phyloP scores from a whole-genome alignment of 202 grass and related monocot genomes.

The Alloteropsis angusta region DNA sequence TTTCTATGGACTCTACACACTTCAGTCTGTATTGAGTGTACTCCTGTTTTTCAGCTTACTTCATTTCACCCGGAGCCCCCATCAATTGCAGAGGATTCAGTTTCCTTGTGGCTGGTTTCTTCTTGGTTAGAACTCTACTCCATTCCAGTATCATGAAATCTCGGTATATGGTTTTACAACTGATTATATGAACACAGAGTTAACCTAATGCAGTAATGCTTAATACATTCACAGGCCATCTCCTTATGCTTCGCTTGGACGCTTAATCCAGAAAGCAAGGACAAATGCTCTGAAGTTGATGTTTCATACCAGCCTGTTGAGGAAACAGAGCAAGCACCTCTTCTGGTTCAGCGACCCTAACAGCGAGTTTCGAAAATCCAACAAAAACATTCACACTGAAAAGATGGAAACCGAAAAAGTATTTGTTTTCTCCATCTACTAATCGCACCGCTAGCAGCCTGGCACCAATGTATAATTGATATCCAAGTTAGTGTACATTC shows the following conservation, averaged over 20 bases:
- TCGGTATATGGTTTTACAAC: not conserved
- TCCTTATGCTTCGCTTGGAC: not conserved
- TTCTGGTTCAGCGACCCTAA: slow-evolving; percentile 23
- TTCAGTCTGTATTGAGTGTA: not conserved
- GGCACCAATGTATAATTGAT: not conserved
- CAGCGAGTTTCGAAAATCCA: not conserved
- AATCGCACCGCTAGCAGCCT: no score
- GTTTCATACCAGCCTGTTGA: not conserved
- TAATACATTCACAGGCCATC: not conserved
- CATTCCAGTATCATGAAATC: not conserved
- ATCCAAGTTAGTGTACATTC: not conserved
- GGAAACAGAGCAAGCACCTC: slow-evolving; percentile 43
- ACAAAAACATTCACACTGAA: not conserved
- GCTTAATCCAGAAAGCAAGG: not conserved
- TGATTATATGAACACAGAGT: not conserved
- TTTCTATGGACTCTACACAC: not conserved
- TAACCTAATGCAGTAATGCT: not conserved
- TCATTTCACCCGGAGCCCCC: not conserved
- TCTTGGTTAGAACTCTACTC: not conserved
- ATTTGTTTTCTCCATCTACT: not conserved
- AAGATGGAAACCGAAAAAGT: not conserved
- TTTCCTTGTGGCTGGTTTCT: not conserved
- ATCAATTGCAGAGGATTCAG: not conserved
- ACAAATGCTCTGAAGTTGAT: not conserved
- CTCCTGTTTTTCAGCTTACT: not conserved